Percentiles rank a stretch among this genome's conserved stretches.
These are phyloP conservation scores for Linum usitatissimum DNA, from an alignment of 345 rosid species.

Conservation along the genomic window DNA sequence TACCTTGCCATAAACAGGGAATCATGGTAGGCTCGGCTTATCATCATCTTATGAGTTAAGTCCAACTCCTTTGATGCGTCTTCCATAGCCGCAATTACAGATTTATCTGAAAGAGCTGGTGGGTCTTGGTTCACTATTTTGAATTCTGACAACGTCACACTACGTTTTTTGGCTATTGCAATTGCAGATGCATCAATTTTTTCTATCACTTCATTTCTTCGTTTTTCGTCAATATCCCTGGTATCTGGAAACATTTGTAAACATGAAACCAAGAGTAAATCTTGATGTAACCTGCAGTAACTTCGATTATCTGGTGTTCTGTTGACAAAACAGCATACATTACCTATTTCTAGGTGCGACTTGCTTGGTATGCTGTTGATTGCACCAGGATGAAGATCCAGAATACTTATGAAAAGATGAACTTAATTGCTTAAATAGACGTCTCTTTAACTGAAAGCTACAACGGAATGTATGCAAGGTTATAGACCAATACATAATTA, in stretches of 20 bases:
- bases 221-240: slow-evolving; percentile 71
- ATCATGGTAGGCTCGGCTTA: slow-evolving; percentile 97
- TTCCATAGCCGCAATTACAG: slow-evolving; percentile 52
- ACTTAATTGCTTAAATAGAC: background rate
- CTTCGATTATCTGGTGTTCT: too few relatives aligned
- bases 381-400: slow-evolving; percentile 90
- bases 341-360: slow-evolving; percentile 88
- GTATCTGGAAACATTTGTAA: slow-evolving; percentile 37
- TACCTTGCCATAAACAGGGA: slow-evolving; percentile 96
- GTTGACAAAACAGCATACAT: too few relatives aligned
- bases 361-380: slow-evolving; percentile 97
- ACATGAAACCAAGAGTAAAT: background rate
- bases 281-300: background rate
- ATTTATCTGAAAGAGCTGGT: slow-evolving; percentile 66
- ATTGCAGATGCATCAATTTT: slow-evolving; percentile 63
- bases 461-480: background rate
- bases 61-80: slow-evolving; percentile 59
- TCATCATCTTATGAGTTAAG: slow-evolving; percentile 67
- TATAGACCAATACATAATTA: background rate
- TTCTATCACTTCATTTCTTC: slow-evolving; percentile 68
- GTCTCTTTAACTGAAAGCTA: background rate
- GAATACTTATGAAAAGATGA: slow-evolving; percentile 37
- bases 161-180: slow-evolving; percentile 50
- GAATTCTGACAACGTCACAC: slow-evolving; percentile 59
- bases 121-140: slow-evolving; percentile 90